Base-by-base conservation (phyloP, 1,284 basidiomycete genomes). In the Ceratobasidium sp. region DNA sequence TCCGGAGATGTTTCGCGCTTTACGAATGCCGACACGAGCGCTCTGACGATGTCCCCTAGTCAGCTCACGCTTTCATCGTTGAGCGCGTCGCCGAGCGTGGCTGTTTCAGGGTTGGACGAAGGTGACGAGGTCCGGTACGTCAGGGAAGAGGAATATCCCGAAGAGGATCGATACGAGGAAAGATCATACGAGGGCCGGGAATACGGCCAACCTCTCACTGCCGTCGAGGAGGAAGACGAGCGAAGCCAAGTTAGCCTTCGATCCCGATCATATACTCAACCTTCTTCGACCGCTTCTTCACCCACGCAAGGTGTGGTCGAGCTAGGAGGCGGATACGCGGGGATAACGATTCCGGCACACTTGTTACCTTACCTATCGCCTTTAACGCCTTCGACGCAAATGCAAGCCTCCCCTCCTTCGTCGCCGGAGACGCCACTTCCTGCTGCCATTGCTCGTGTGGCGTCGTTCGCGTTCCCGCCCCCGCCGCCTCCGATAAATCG, bases 1-100 rank as follows among this genome's bases (percentile, higher is more conserved):
- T 9, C 31, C 3, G 60, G 31, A 15, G 47, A 48, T n/a, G 59
- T 19, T 17, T 44, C 59, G 2, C 59, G 36, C 19, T n/a, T 60
- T 4, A 33, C 29, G 15, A 22, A 2, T 4, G 29, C 59, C 17
- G 59, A 22, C 27, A 29, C 53, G 19, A 54, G 29, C 22, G 14
- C 33, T 14, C 22, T 63, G 60, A 63, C 60, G n/a, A 44, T 24
- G 19, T 72, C 67, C 4, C 67, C 67, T 5, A 45, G 45, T n/a
- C 67, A 72, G 19, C 19, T 72, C 45, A 31, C 44, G 14, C 67
- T 72, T 31, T 59, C 56, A 31, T 72, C 67, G 7, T 24, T 72
- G 4, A 72, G 67, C 56, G 56, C 67, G 7, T 72, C 67, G 19
- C 67, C 67, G 2, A 72, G 67, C 29, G 56, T 72, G 14, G 67